phyloP scores from a whole-genome alignment of 352 stramenopile species.

The Peronospora farinosa region DNA sequence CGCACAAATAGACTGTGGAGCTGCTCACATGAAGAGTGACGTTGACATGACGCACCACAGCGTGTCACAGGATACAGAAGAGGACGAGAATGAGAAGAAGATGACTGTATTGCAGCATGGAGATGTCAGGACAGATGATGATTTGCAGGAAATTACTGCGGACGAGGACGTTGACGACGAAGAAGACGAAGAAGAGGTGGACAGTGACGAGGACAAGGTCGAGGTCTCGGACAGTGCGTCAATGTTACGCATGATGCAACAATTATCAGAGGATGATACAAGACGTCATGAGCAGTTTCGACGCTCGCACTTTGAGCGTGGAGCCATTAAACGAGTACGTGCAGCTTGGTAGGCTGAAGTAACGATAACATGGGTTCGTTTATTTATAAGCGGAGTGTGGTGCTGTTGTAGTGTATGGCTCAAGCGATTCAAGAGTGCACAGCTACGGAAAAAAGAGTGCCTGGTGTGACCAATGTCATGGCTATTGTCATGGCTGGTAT shows the following conservation, averaged over 20 bases:
- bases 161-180: slow-evolving; percentile 58
- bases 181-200: slow-evolving; percentile 48
- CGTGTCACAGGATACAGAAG: slow-evolving; percentile 39
- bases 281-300: slow-evolving; percentile 77
- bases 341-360: neutral
- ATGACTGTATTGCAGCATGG: slow-evolving; percentile 9
- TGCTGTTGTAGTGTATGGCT: slow-evolving; percentile 58
- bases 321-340: slow-evolving; percentile 68
- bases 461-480: slow-evolving; percentile 79
- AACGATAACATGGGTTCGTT: neutral
- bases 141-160: slow-evolving; percentile 33
- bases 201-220: slow-evolving; percentile 42
- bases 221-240: slow-evolving; percentile 51
- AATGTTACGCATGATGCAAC: slow-evolving; percentile 74
- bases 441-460: slow-evolving; percentile 40
- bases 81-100: slow-evolving; percentile 36
- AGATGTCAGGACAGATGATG: slow-evolving; percentile 53
- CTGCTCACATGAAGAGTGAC: slow-evolving; percentile 7
- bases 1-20: neutral
- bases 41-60: slow-evolving; percentile 29
- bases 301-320: slow-evolving; percentile 76
- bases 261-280: slow-evolving; percentile 54
- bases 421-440: slow-evolving; percentile 68
- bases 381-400: neutral
- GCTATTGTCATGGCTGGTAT: slow-evolving; percentile 85